These are phyloP conservation scores for Colletotrichum camelliae DNA, from an alignment of 2,329 filamentous ascomycete genomes.

Conservation along the genomic window DNA sequence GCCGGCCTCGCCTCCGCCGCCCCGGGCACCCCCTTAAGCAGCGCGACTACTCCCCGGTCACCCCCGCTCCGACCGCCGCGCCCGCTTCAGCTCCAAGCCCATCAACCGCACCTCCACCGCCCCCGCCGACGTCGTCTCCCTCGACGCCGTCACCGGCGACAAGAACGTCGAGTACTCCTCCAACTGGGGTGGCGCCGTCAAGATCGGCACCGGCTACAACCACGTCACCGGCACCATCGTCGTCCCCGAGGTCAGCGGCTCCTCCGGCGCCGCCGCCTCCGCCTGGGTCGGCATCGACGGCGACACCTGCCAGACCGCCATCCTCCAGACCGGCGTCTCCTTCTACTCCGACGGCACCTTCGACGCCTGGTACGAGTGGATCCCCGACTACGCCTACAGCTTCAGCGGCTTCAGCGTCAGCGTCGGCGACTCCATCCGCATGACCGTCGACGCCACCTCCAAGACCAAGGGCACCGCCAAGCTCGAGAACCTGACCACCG, in stretches of 20 bases:
- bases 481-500: slow-evolving; percentile 54
- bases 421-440: slow-evolving; percentile 33
- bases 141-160: neutral
- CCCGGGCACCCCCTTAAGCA: slow-evolving; percentile 7
- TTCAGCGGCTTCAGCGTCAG: slow-evolving; percentile 38
- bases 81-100: slow-evolving; percentile 18
- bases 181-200: slow-evolving; percentile 36
- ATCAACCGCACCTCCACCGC: slow-evolving; percentile 10
- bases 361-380: slow-evolving; percentile 53
- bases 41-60: slow-evolving; percentile 8
- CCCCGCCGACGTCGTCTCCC: neutral
- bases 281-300: slow-evolving; percentile 56
- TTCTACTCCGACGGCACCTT: slow-evolving; percentile 41
- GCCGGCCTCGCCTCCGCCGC: slow-evolving; percentile 22
- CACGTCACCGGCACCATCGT: slow-evolving; percentile 33
- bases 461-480: slow-evolving; percentile 29
- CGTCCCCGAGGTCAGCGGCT: slow-evolving; percentile 29
- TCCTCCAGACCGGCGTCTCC: slow-evolving; percentile 48
- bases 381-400: slow-evolving; percentile 45
- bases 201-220: slow-evolving; percentile 29
- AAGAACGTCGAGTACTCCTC: slow-evolving; percentile 26
- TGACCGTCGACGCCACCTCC: slow-evolving; percentile 30
- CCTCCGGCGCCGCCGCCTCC: slow-evolving; percentile 30
- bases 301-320: slow-evolving; percentile 43
- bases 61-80: neutral